Evolutionary conservation across 805 yeast species (phyloP).

Genomic region (Schwanniomyces vanrijiae): DNA sequence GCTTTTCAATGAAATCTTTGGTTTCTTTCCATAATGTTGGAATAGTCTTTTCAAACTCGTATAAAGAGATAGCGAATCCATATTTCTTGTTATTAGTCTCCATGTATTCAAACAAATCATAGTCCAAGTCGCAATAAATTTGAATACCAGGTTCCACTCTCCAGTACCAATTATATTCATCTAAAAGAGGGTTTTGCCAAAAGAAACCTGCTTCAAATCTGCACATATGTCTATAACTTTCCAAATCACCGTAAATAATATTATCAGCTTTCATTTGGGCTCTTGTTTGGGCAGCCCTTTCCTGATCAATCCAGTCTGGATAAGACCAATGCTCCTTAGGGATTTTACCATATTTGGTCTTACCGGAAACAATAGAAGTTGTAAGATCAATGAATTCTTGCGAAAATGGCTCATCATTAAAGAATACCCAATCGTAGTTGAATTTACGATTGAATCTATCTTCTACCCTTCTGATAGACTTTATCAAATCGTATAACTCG

Average conservation of each 20-base stretch:
- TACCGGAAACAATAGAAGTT: constrained; percentile 69
- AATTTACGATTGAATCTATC: constrained; percentile 82
- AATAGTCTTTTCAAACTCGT: constrained; percentile 83
- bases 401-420: constrained; percentile 82
- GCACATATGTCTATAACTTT: constrained; percentile 89
- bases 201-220: constrained; percentile 89
- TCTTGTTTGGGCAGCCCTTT: constrained; percentile 66
- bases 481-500: constrained; percentile 63
- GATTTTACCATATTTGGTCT: constrained; percentile 72
- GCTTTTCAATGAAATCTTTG: constrained; percentile 60
- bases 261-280: constrained; percentile 52
- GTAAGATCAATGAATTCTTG: constrained; percentile 78
- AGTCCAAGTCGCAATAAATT: constrained; percentile 79
- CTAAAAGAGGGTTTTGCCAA: constrained; percentile 71
- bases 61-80: constrained; percentile 81
- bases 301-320: constrained; percentile 79
- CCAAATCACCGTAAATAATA: constrained; percentile 73
- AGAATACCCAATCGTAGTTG: constrained; percentile 93
- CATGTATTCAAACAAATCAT: constrained; percentile 85
- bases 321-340: constrained; percentile 87
- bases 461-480: constrained; percentile 75
- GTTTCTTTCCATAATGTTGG: constrained; percentile 81
- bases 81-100: constrained; percentile 74
- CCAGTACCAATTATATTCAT: constrained; percentile 89
- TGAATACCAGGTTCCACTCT: constrained; percentile 87